Percentiles rank a stretch among this genome's conserved stretches.
phyloP scores from a whole-genome alignment of 805 yeast genomes.

The Yamadazyma akitaensis region DNA sequence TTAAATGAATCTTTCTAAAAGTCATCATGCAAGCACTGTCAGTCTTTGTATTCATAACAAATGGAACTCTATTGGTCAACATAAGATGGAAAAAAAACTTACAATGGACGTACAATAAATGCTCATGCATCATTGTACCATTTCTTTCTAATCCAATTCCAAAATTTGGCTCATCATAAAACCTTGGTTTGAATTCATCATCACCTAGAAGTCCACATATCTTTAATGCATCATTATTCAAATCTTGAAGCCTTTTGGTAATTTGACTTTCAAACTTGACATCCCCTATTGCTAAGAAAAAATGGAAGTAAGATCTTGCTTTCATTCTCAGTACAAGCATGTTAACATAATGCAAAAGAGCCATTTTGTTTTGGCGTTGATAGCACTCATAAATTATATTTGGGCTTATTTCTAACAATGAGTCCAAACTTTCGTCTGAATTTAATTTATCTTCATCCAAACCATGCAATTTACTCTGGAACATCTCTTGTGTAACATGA shows the following conservation, averaged over 20 bases:
- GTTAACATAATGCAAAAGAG: background rate
- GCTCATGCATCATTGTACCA: background rate
- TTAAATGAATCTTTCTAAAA: slow-evolving; percentile 25
- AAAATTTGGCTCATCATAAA: slow-evolving; percentile 34
- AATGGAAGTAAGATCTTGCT: slow-evolving; percentile 24
- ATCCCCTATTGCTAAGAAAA: slow-evolving; percentile 29
- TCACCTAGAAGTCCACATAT: slow-evolving; percentile 15
- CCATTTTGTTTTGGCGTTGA: background rate
- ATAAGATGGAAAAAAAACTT: slow-evolving; percentile 26
- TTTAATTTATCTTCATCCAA: background rate
- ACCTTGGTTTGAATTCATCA: slow-evolving; percentile 23
- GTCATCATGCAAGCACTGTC: slow-evolving; percentile 15
- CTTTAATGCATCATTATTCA: slow-evolving; percentile 24
- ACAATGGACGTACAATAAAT: slow-evolving; percentile 18
- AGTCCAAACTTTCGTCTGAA: background rate
- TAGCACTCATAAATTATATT: background rate
- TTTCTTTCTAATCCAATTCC: background rate
- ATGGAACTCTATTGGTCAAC: slow-evolving; percentile 31
- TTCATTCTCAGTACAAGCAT: slow-evolving; percentile 23
- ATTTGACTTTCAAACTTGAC: slow-evolving; percentile 18
- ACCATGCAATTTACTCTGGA: background rate
- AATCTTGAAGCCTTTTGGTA: slow-evolving; percentile 20
- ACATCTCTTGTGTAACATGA: background rate
- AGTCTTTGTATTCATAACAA: slow-evolving; percentile 14
- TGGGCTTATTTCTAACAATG: background rate